phyloP scores from a whole-genome alignment of 192 early-diverging fungal genomes.

The Coemansia sp. region DNA sequence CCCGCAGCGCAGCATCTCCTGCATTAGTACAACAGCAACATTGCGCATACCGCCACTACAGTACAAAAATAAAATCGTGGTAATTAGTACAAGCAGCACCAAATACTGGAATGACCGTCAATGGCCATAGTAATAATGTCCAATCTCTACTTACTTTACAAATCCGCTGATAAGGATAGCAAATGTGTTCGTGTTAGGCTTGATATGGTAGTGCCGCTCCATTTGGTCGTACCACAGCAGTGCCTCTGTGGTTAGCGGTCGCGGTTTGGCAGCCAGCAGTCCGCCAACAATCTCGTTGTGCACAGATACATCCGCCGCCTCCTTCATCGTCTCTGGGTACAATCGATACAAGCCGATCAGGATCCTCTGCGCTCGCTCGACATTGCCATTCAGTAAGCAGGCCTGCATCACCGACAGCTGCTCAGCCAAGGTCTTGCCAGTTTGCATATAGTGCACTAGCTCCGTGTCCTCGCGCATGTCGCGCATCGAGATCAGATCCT shows the following conservation, averaged over 20 bases:
- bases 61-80: not conserved
- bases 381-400: constrained; percentile 73
- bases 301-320: constrained; percentile 68
- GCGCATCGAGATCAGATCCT: constrained; percentile 14
- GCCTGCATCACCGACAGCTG: constrained; percentile 82
- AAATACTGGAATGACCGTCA: not conserved
- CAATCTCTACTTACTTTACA: constrained; percentile 53
- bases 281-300: constrained; percentile 87
- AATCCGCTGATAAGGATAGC: constrained; percentile 77
- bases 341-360: constrained; percentile 66
- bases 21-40: constrained; percentile 53
- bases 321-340: constrained; percentile 72
- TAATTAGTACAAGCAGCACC: not conserved
- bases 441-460: constrained; percentile 38
- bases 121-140: not conserved
- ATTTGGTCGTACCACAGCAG: constrained; percentile 76
- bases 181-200: constrained; percentile 74
- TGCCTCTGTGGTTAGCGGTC: constrained; percentile 61
- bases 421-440: constrained; percentile 61
- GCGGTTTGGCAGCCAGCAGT: constrained; percentile 60
- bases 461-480: constrained; percentile 29
- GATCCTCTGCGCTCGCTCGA: constrained; percentile 75
- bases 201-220: constrained; percentile 58
- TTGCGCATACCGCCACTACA: constrained; percentile 41
- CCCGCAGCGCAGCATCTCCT: constrained; percentile 53